A percentile compares a stretch with the other conserved stretches of the same genome.
Evolutionary conservation across 805 yeast species (phyloP).

Genomic region (Hanseniaspora nectarophila): DNA sequence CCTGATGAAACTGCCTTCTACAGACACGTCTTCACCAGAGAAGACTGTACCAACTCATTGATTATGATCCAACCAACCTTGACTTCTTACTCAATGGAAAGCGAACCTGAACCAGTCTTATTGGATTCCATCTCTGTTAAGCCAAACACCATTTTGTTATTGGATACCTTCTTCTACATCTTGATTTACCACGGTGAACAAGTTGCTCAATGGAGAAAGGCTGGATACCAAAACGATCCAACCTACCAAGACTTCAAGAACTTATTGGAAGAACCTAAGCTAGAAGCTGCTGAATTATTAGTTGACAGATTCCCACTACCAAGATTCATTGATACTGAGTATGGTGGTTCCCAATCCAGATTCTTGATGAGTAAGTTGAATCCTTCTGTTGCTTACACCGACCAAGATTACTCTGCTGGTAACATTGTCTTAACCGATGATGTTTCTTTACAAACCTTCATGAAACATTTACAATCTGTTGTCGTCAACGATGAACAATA

Average conservation of each 20-base stretch:
- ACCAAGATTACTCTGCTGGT: constrained; percentile 36
- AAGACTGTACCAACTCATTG: constrained; percentile 82
- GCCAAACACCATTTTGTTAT: constrained; percentile 72
- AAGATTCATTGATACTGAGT: constrained; percentile 91
- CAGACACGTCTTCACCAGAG: constrained; percentile 81
- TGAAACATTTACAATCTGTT: constrained; percentile 84
- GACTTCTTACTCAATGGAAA: constrained; percentile 70
- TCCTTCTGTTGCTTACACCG: constrained; percentile 76
- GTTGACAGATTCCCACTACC: constrained; percentile 96
- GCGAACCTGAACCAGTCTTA: constrained; percentile 81
- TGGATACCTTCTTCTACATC: constrained; percentile 94
- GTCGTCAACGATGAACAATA: constrained; percentile 48
- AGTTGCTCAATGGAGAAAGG: constrained; percentile 91
- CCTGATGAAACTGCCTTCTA: constrained; percentile 98
- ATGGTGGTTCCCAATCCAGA: constrained; percentile 97
- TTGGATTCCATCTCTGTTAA: constrained; percentile 86
- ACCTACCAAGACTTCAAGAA: constrained; percentile 82
- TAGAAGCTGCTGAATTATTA: constrained; percentile 83
- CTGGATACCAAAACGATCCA: constrained; percentile 82
- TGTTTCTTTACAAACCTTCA: constrained; percentile 85
- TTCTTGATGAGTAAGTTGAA: constrained; percentile 88
- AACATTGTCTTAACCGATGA: constrained; percentile 94
- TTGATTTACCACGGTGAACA: constrained; percentile 91
- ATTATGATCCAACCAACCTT: constrained; percentile 97
- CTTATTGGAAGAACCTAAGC: constrained; percentile 76